Conservation (phyloP, 1,284 basidiomycete species). For the Ganoderma meredithae region DNA sequence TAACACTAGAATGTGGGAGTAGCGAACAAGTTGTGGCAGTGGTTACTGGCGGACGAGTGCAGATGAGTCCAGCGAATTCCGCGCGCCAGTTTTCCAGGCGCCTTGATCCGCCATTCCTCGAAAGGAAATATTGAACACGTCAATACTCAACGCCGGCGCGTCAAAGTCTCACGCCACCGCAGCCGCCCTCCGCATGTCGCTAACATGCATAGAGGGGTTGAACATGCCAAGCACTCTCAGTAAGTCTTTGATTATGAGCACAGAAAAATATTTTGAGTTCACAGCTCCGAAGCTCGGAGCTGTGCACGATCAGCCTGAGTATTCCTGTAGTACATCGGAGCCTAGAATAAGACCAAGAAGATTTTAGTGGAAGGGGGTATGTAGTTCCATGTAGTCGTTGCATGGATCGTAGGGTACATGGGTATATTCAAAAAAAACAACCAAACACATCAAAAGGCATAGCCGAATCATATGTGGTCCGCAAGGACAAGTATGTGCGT, state of each 20-base stretch:
- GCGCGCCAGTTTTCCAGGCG: background rate
- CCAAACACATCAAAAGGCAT: background rate
- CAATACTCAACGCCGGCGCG: background rate
- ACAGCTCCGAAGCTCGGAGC: no score
- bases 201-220: background rate
- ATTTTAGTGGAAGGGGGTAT: background rate
- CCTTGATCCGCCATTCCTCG: background rate
- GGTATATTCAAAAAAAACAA: background rate
- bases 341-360: background rate
- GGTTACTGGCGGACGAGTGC: no score
- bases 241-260: no score
- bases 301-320: no score
- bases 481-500: no score
- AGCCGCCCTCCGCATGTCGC: no score
- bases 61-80: no score
- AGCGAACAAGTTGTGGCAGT: no score
- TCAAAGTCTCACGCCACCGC: background rate
- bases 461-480: no score
- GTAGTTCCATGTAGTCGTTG: background rate
- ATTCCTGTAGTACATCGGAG: background rate
- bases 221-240: no score
- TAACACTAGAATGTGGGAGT: no score
- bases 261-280: no score
- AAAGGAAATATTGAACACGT: background rate
- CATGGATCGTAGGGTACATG: background rate